phyloP scores from a whole-genome alignment of 2,329 filamentous ascomycete species.

The Leptographium flavum region DNA sequence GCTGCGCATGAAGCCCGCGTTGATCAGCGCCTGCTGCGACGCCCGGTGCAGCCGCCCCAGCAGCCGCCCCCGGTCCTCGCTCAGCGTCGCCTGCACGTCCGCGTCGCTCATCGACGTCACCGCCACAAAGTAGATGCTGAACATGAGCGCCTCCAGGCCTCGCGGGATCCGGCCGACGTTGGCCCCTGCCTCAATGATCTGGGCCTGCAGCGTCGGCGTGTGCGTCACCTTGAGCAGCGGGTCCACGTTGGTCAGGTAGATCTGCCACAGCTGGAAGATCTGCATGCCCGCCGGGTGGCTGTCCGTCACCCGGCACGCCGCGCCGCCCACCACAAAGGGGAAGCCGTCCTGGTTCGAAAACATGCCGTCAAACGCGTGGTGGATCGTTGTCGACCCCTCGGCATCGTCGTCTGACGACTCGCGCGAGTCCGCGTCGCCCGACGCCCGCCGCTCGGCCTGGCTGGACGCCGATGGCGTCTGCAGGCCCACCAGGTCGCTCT shows the following conservation, averaged over 20 bases:
- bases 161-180: slow-evolving; percentile 38
- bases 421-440: background rate
- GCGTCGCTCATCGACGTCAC: slow-evolving; percentile 42
- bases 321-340: slow-evolving; percentile 38
- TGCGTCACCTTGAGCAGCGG: slow-evolving; percentile 56
- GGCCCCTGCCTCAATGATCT: slow-evolving; percentile 46
- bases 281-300: slow-evolving; percentile 41
- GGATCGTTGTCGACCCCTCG: slow-evolving; percentile 38
- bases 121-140: slow-evolving; percentile 47
- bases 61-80: slow-evolving; percentile 35
- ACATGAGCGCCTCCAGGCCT: slow-evolving; percentile 53
- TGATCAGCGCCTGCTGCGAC: slow-evolving; percentile 49
- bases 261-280: slow-evolving; percentile 53
- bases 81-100: slow-evolving; percentile 36
- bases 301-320: slow-evolving; percentile 26
- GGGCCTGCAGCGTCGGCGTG: slow-evolving; percentile 48
- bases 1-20: slow-evolving; percentile 51
- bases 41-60: slow-evolving; percentile 40
- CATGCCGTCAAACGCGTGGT: slow-evolving; percentile 45
- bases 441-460: slow-evolving; percentile 14
- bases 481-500: slow-evolving; percentile 39
- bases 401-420: slow-evolving; percentile 41
- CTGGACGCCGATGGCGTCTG: slow-evolving; percentile 36
- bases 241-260: slow-evolving; percentile 56
- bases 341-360: slow-evolving; percentile 42